A percentile compares a stretch with the other conserved stretches of the same genome.
Evolutionary conservation across 2,329 filamentous ascomycete genomes (phyloP).

Genomic region (Chrysoporthe puriensis): DNA sequence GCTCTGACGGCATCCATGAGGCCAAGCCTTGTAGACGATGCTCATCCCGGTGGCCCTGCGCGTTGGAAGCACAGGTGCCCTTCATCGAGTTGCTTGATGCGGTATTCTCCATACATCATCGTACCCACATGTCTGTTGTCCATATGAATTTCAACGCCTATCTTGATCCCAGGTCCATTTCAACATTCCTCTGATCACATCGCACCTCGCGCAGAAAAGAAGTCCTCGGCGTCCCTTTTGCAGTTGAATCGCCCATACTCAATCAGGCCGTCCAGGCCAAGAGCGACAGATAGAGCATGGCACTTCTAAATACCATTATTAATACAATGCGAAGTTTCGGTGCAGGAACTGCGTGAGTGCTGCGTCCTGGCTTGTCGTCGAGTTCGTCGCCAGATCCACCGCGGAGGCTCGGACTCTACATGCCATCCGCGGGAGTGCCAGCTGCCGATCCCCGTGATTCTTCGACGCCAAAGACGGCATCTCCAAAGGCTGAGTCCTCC

Average conservation of each 20-base stretch:
- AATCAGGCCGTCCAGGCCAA: background rate
- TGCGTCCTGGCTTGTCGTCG: background rate
- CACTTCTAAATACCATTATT: background rate
- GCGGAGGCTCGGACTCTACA: slow-evolving; percentile 28
- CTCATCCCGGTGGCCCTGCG: background rate
- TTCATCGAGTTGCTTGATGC: too few species aligned
- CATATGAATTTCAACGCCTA: background rate
- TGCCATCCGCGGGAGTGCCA: slow-evolving; percentile 42
- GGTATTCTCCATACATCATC: too few species aligned
- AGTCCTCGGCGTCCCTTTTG: background rate
- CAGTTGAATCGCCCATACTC: background rate
- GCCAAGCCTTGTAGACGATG: background rate
- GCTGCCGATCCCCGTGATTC: slow-evolving; percentile 34
- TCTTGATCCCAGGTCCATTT: background rate
- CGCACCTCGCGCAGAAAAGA: background rate
- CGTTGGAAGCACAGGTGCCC: background rate
- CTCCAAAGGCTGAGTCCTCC: slow-evolving; percentile 81
- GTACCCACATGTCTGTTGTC: background rate
- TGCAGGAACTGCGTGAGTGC: background rate
- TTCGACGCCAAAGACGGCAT: slow-evolving; percentile 74
- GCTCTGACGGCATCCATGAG: background rate
- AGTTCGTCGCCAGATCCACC: background rate
- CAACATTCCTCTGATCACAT: background rate
- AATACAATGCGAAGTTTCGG: background rate
- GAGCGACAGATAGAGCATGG: background rate